Conservation (phyloP, 345 rosid species). For the Eucalyptus victrix region DNA sequence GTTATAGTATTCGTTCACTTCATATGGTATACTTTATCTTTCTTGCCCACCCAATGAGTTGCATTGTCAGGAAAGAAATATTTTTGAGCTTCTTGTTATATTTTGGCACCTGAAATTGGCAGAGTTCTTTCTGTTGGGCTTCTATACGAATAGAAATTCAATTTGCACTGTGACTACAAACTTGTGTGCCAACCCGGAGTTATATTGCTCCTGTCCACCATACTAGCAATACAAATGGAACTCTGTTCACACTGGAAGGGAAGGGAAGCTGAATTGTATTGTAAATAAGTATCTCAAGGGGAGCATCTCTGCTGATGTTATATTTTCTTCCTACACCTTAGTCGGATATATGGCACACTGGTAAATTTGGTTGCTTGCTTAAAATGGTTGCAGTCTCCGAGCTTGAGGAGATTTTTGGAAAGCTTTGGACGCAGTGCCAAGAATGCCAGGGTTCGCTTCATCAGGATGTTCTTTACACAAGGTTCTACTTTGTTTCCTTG, state of each 20-base stretch:
- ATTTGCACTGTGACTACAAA: neutral
- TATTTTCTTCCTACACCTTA: neutral
- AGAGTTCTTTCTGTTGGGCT: neutral
- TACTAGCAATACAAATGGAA: conserved; percentile 37
- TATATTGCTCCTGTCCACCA: neutral
- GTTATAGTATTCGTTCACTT: neutral
- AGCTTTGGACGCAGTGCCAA: conserved; percentile 89
- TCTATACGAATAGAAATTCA: neutral
- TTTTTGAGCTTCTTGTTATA: neutral
- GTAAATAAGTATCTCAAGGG: conserved; percentile 82
- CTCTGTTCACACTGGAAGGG: conserved; percentile 84
- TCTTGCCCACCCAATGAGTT: neutral
- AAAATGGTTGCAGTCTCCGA: conserved; percentile 55
- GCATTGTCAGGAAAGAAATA: too few species aligned
- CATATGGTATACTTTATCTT: neutral
- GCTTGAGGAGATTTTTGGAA: conserved; percentile 69
- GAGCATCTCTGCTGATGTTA: neutral
- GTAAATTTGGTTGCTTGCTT: neutral
- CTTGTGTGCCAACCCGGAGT: neutral
- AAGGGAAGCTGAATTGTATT: conserved; percentile 85
- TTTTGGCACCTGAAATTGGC: neutral
- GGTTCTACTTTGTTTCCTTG: conserved; percentile 17
- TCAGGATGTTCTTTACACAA: conserved; percentile 91
- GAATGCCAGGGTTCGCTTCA: conserved; percentile 99
- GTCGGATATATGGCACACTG: neutral